These are phyloP conservation scores for Tympanopsis confertula DNA, from an alignment of 2,329 filamentous ascomycete genomes.

Conservation along the genomic window DNA sequence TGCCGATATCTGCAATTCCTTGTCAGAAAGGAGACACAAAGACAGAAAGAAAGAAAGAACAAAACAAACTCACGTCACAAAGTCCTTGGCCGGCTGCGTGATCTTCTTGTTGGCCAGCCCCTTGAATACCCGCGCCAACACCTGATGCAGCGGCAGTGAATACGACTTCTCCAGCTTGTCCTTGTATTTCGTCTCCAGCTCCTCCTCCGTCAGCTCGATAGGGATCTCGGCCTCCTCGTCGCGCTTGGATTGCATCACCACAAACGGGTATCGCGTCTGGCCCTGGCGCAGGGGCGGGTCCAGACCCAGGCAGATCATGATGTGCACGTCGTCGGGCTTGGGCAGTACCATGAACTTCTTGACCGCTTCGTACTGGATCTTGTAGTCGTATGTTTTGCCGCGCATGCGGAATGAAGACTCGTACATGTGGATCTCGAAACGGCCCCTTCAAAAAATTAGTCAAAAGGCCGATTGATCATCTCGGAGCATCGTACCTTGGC, in stretches of 20 bases:
- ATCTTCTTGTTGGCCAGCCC: slow-evolving; percentile 92
- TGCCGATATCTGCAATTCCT: slow-evolving; percentile 57
- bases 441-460: slow-evolving; percentile 54
- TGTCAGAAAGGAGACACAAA: slow-evolving; percentile 13
- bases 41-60: background rate
- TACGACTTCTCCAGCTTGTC: slow-evolving; percentile 82
- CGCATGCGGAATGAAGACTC: slow-evolving; percentile 91
- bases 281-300: slow-evolving; percentile 93
- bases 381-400: slow-evolving; percentile 99
- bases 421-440: slow-evolving; percentile 99
- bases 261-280: slow-evolving; percentile 92
- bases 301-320: slow-evolving; percentile 84
- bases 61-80: slow-evolving; percentile 50
- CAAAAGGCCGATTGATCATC: slow-evolving; percentile 1
- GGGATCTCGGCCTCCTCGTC: slow-evolving; percentile 96
- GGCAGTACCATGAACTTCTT: slow-evolving; percentile 99
- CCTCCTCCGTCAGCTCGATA: slow-evolving; percentile 85
- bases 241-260: slow-evolving; percentile 98
- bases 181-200: slow-evolving; percentile 74
- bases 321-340: slow-evolving; percentile 96
- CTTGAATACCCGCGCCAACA: slow-evolving; percentile 90
- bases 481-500: slow-evolving; percentile 62
- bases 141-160: slow-evolving; percentile 83
- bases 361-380: slow-evolving; percentile 94
- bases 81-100: slow-evolving; percentile 85